Conservation (phyloP, 2,329 filamentous ascomycete species). For the Calonectria multiphialidica region DNA sequence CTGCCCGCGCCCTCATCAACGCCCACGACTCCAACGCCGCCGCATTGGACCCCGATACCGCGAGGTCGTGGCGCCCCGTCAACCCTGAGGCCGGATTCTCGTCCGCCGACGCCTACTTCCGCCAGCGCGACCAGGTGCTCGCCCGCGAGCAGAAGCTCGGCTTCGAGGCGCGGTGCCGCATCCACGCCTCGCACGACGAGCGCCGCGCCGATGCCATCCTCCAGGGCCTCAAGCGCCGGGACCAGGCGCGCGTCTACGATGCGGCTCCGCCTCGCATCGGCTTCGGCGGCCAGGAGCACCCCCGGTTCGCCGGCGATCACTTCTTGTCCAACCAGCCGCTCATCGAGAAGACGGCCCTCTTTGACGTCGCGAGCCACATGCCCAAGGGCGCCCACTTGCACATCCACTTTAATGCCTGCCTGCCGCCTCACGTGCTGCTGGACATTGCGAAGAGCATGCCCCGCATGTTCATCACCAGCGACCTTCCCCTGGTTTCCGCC, state of each 20-base stretch:
- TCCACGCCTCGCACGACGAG: slow-evolving; percentile 50
- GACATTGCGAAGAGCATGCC: slow-evolving; percentile 65
- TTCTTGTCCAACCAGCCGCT: slow-evolving; percentile 68
- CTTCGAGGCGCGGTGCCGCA: slow-evolving; percentile 55
- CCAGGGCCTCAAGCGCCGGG: slow-evolving; percentile 50
- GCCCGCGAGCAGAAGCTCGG: slow-evolving; percentile 50
- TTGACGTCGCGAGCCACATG: slow-evolving; percentile 67
- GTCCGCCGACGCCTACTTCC: slow-evolving; percentile 45
- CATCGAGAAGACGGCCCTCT: slow-evolving; percentile 68
- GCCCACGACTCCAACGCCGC: slow-evolving; percentile 42
- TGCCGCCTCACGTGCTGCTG: slow-evolving; percentile 71
- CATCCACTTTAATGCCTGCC: slow-evolving; percentile 83
- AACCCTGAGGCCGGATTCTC: slow-evolving; percentile 14
- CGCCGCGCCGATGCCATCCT: slow-evolving; percentile 54
- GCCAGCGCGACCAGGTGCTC: slow-evolving; percentile 45
- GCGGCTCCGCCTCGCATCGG: slow-evolving; percentile 48
- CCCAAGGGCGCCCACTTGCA: slow-evolving; percentile 82
- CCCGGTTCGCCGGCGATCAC: slow-evolving; percentile 65
- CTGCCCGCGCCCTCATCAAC: slow-evolving; percentile 41
- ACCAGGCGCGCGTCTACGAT: slow-evolving; percentile 53
- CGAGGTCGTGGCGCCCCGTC: background rate
- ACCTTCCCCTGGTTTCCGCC: slow-evolving; percentile 56
- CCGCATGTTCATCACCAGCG: slow-evolving; percentile 78
- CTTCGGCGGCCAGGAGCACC: slow-evolving; percentile 58
- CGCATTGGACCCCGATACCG: slow-evolving; percentile 9